These are phyloP conservation scores for Emergomyces pasteurianus DNA, from an alignment of 2,329 filamentous ascomycete genomes.

Conservation along the genomic window DNA sequence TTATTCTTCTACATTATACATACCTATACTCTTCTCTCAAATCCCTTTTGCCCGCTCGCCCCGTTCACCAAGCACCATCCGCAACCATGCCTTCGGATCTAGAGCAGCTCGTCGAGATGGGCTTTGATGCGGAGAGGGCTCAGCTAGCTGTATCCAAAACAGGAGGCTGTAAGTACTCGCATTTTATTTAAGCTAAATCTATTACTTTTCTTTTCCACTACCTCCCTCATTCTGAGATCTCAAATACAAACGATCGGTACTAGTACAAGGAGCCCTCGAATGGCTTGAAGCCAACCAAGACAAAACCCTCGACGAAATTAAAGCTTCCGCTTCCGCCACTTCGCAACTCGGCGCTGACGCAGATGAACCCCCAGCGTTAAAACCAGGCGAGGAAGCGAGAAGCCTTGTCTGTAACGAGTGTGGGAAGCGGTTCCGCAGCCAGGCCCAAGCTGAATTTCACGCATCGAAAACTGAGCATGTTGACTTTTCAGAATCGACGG, in stretches of 20 bases:
- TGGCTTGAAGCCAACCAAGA: slow-evolving; percentile 92
- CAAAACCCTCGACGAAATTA: slow-evolving; percentile 46
- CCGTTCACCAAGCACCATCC: neutral
- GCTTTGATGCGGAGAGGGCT: slow-evolving; percentile 72
- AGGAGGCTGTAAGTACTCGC: slow-evolving; percentile 55
- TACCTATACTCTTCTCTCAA: neutral
- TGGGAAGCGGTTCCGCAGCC: slow-evolving; percentile 75
- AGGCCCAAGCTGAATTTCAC: slow-evolving; percentile 76
- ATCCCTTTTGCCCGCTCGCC: neutral
- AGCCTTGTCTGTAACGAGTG: slow-evolving; percentile 93
- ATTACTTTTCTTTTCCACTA: neutral
- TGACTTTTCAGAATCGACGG: slow-evolving; percentile 86
- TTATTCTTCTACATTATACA: neutral
- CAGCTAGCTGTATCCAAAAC: slow-evolving; percentile 74
- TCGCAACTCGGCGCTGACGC: slow-evolving; percentile 40
- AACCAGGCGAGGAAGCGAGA: slow-evolving; percentile 58
- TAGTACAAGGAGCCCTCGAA: slow-evolving; percentile 79
- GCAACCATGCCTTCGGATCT: slow-evolving; percentile 40
- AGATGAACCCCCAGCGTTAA: slow-evolving; percentile 51
- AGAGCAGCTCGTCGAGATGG: slow-evolving; percentile 52
- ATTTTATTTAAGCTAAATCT: neutral
- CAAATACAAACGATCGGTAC: slow-evolving; percentile 1
- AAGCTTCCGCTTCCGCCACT: slow-evolving; percentile 20
- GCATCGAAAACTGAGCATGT: slow-evolving; percentile 82
- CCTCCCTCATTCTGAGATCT: neutral